Percentiles rank a stretch among this genome's conserved stretches.
phyloP scores from a whole-genome alignment of 2,329 filamentous ascomycete species.

The Aspergillus neotritici region DNA sequence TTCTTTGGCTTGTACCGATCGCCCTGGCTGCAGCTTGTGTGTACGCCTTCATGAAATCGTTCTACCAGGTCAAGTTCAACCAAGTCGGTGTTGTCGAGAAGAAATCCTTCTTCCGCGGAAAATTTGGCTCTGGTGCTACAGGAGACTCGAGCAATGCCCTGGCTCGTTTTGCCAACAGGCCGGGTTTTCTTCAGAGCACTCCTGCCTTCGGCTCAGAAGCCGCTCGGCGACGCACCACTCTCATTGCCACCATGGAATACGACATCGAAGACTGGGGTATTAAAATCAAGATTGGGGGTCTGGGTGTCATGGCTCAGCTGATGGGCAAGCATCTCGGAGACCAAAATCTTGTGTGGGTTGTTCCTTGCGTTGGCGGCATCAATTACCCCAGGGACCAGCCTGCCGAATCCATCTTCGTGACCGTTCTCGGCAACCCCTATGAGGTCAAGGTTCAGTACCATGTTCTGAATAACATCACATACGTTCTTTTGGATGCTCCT shows the following conservation, averaged over 20 bases:
- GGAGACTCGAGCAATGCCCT: constrained; percentile 30
- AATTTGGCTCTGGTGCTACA: constrained; percentile 27
- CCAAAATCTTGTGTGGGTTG: constrained; percentile 61
- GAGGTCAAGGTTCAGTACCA: constrained; percentile 61
- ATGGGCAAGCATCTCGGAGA: constrained; percentile 63
- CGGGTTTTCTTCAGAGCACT: constrained; percentile 33
- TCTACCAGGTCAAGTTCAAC: constrained; percentile 61
- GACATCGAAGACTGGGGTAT: constrained; percentile 65
- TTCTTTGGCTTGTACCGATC: constrained; percentile 52
- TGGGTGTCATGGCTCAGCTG: constrained; percentile 65
- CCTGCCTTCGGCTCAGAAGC: constrained; percentile 28
- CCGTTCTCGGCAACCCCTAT: constrained; percentile 56
- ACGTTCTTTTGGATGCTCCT: constrained; percentile 61
- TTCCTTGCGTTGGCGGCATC: constrained; percentile 58
- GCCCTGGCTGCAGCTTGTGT: constrained; percentile 46
- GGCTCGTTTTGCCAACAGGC: constrained; percentile 31
- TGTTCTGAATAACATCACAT: constrained; percentile 59
- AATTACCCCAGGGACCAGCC: constrained; percentile 57
- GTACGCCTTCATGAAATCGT: constrained; percentile 55
- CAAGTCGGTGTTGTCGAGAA: constrained; percentile 51
- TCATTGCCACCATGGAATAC: constrained; percentile 68
- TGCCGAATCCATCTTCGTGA: constrained; percentile 58
- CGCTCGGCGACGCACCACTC: constrained; percentile 49
- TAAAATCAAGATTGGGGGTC: constrained; percentile 66
- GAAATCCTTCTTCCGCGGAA: constrained; percentile 36